A percentile compares a stretch with the other conserved stretches of the same genome.
Conservation (phyloP, 495 filamentous ascomycete genomes). For the Tuber calosporum region DNA sequence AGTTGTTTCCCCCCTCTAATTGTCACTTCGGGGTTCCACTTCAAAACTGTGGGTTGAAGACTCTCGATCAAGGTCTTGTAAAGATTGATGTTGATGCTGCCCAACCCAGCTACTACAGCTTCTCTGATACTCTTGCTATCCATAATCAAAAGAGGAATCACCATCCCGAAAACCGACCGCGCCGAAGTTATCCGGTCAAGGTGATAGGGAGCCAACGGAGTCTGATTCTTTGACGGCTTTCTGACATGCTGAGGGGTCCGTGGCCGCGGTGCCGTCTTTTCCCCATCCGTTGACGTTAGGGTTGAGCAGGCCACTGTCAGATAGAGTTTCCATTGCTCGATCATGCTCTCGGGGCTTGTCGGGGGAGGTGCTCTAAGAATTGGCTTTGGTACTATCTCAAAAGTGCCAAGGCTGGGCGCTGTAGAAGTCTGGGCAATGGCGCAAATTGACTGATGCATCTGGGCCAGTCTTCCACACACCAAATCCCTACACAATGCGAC, state of each 20-base stretch:
- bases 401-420: conserved; percentile 52
- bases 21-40: conserved; percentile 38
- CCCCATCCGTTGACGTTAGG: conserved; percentile 72
- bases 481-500: conserved; percentile 83
- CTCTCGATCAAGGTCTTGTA: conserved; percentile 88
- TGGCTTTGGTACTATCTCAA: conserved; percentile 53
- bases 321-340: conserved; percentile 99
- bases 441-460: conserved; percentile 80
- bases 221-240: conserved; percentile 63
- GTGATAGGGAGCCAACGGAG: conserved; percentile 53
- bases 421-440: conserved; percentile 67
- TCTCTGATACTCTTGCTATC: conserved; percentile 70
- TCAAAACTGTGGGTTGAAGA: conserved; percentile 67
- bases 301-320: conserved; percentile 96
- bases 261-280: conserved; percentile 47
- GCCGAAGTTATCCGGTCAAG: conserved; percentile 80
- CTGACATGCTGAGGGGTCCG: conserved; percentile 68
- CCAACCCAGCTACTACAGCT: conserved; percentile 84
- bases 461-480: conserved; percentile 80
- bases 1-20: conserved; percentile 52
- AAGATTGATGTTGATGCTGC: conserved; percentile 92
- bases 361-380: conserved; percentile 50
- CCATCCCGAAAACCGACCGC: conserved; percentile 74
- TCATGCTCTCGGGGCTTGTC: conserved; percentile 73
- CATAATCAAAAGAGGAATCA: conserved; percentile 77